Evolutionary conservation across 2,329 filamentous ascomycete genomes (phyloP).

Genomic region (Phyllosticta citriasiana): DNA sequence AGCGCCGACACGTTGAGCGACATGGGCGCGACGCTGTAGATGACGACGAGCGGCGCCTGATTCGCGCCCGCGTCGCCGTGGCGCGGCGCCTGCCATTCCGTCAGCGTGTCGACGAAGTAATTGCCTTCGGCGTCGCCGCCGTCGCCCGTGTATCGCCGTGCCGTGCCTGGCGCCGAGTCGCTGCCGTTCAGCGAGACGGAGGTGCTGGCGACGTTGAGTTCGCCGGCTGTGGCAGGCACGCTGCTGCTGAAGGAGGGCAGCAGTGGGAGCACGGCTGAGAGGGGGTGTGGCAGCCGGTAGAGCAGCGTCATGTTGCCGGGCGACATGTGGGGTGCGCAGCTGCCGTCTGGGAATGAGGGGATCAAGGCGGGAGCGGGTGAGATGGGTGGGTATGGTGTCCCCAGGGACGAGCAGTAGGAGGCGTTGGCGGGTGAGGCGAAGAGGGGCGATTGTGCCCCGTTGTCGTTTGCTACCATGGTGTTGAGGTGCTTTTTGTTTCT

Average conservation of each 20-base stretch:
- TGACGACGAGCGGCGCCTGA: constrained; percentile 15
- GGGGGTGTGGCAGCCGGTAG: constrained; percentile 1
- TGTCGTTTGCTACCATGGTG: not conserved
- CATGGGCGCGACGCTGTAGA: constrained; percentile 13
- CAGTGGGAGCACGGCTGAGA: constrained; percentile 2
- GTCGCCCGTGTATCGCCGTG: not conserved
- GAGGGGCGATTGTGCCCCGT: not conserved
- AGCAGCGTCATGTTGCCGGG: not conserved
- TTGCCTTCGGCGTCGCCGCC: constrained; percentile 4
- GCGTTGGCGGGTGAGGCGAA: not conserved
- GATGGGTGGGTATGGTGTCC: constrained; percentile 4
- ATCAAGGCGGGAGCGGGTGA: not conserved
- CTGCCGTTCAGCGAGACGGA: constrained; percentile 4
- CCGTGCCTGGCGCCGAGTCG: constrained; percentile 1
- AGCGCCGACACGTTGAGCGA: not conserved
- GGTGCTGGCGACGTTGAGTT: not conserved
- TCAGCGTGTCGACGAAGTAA: constrained; percentile 1
- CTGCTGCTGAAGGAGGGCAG: constrained; percentile 2
- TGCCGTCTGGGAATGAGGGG: not conserved
- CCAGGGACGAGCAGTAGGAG: not conserved
- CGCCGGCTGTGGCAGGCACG: not conserved
- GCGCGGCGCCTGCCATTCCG: constrained; percentile 13
- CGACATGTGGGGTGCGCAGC: not conserved
- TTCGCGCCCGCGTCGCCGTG: constrained; percentile 3
- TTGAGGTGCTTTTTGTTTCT: not conserved